A percentile compares a stretch with the other conserved stretches of the same genome.
phyloP scores from a whole-genome alignment of 805 yeast genomes.

The Zygotorulaspora danielsina region DNA sequence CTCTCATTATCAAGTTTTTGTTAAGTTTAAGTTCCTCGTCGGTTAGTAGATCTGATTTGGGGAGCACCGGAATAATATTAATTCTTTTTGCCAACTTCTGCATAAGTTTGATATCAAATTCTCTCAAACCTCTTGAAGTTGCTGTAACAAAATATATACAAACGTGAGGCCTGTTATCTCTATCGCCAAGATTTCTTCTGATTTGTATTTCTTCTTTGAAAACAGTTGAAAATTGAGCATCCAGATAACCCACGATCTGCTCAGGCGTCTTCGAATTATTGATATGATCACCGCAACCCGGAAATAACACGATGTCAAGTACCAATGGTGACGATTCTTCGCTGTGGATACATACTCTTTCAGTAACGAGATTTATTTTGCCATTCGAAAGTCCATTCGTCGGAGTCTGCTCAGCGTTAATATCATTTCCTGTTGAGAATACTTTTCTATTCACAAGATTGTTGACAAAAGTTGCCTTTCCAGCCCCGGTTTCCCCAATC shows the following conservation, averaged over 20 bases:
- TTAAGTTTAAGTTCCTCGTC: conserved; percentile 51
- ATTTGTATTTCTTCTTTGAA: conserved; percentile 73
- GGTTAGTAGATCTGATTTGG: conserved; percentile 77
- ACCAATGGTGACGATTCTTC: conserved; percentile 49
- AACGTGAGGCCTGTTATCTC: conserved; percentile 73
- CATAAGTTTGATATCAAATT: conserved; percentile 64
- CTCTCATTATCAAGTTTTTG: conserved; percentile 53
- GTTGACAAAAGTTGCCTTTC: conserved; percentile 70
- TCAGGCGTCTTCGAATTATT: conserved; percentile 52
- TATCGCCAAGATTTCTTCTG: conserved; percentile 66
- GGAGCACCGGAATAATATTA: conserved; percentile 77
- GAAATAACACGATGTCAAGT: conserved; percentile 61
- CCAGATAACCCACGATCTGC: conserved; percentile 56
- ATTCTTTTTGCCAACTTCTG: conserved; percentile 63
- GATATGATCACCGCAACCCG: conserved; percentile 72
- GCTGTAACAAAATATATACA: conserved; percentile 72
- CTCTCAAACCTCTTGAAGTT: conserved; percentile 44
- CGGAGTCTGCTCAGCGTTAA: conserved; percentile 25
- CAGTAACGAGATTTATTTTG: conserved; percentile 43
- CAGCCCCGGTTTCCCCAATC: conserved; percentile 69
- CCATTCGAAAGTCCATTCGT: conserved; percentile 36
- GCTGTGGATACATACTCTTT: conserved; percentile 53
- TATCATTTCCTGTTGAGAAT: conserved; percentile 24
- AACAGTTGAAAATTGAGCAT: conserved; percentile 66
- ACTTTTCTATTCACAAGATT: conserved; percentile 55